Evolutionary conservation across 192 early-diverging fungal species (phyloP), one percentile per base, ranked within the genome.

Genomic region (Coemansia sp.): DNA sequence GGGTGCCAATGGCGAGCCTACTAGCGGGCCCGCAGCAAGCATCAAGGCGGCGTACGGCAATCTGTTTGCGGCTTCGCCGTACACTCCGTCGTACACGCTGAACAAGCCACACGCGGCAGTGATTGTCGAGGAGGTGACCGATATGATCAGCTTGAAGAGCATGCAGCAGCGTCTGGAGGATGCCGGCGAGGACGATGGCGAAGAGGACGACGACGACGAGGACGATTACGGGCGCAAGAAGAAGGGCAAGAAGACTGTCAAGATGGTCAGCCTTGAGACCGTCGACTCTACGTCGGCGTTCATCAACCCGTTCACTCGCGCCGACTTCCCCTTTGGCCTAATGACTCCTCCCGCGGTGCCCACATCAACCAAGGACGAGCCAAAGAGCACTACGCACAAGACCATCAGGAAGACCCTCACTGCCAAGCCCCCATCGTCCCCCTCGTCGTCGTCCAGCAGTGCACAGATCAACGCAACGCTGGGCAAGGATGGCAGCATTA

Each of bases 41-140:
- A 63, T 76, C 60, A 76, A 76, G 64, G 74, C 68, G 7, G 74
- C 74, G 2, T 70, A 70, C 22, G 74, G 74, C 24, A 76, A 76
- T 27, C 57, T 76, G 48, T 76, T 76, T 57, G 74, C 74, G 0
- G 74, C 74, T 7, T 63, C 74, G 17, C 74, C 68, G 3, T 76
- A 76, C 61, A 70, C 68, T 9, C 74, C 74, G 8, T 76, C 74
- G 37, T 76, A 76, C 43, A 76, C 74, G 56, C 68, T 76, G 48
- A 70, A 70, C 61, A 70, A 70, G 61, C 74, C 74, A 17, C 74
- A 76, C 21, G 74, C 74, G 1, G 74, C 74, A 4, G 74, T 76
- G 5, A 67, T 76, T 15, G 64, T 76, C 22, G 74, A 76, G 64
- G 74, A 76, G 53, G 43, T 76, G 21, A 76, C 74, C 3, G 74